Percentiles rank a stretch among this genome's conserved stretches.
These are phyloP conservation scores for Aphanomyces astaci DNA, from an alignment of 352 stramenopile genomes.

Conservation along the genomic window DNA sequence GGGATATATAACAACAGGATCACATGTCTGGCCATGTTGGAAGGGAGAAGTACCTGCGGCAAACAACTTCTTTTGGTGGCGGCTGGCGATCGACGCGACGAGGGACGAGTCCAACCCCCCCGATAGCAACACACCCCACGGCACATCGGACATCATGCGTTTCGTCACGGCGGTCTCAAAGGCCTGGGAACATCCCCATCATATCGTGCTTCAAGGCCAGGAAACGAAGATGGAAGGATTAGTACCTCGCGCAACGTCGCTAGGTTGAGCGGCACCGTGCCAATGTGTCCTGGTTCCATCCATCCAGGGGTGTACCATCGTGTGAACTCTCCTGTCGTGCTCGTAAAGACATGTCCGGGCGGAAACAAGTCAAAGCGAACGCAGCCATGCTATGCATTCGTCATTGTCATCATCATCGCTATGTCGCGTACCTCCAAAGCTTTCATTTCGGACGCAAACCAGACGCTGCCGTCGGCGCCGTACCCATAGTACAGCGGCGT, in stretches of 20 bases:
- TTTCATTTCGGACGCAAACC: conserved; percentile 98
- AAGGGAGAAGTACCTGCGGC: conserved; percentile 40
- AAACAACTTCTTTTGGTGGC: conserved; percentile 86
- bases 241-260: conserved; percentile 52
- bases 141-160: conserved; percentile 98
- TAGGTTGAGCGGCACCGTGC: conserved; percentile 56
- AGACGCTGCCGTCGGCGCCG: conserved; percentile 93
- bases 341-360: conserved; percentile 85
- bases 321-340: conserved; percentile 82
- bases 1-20: too few species aligned
- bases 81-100: conserved; percentile 93
- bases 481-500: conserved; percentile 98
- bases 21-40: too few species aligned
- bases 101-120: conserved; percentile 97
- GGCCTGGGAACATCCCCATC: conserved; percentile 30
- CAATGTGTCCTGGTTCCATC: conserved; percentile 71
- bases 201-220: not conserved
- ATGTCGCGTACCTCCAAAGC: conserved; percentile 62
- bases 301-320: conserved; percentile 95
- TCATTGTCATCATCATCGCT: too few species aligned
- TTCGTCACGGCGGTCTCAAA: conserved; percentile 94
- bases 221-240: not conserved
- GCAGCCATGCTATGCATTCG: conserved; percentile 59
- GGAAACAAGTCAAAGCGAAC: conserved; percentile 85
- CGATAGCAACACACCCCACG: conserved; percentile 97